These are phyloP conservation scores for Coix lacrymajobi DNA, from an alignment of 176 grass and related monocot species.

Conservation along the genomic window DNA sequence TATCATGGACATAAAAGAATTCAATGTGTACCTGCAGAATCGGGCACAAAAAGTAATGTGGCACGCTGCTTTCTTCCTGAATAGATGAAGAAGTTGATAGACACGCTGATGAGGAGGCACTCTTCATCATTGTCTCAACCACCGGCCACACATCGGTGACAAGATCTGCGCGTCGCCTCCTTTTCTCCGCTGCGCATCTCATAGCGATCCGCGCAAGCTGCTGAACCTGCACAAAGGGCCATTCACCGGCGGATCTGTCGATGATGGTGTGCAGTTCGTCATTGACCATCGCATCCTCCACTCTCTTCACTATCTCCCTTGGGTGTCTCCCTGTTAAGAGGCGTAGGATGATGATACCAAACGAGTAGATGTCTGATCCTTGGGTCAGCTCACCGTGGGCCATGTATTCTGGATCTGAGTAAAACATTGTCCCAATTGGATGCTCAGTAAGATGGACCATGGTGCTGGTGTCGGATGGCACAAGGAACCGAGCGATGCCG, in stretches of 20 bases:
- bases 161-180: constrained; percentile 39
- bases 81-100: neutral
- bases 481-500: constrained; percentile 40
- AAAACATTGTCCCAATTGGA: constrained; percentile 45
- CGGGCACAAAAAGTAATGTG: constrained; percentile 31
- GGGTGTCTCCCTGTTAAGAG: constrained; percentile 39
- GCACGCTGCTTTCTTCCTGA: constrained; percentile 8
- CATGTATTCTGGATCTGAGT: constrained; percentile 51
- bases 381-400: constrained; percentile 34
- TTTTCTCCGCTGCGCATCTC: constrained; percentile 18
- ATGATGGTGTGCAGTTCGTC: constrained; percentile 29
- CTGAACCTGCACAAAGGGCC: constrained; percentile 44
- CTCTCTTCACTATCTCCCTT: constrained; percentile 18
- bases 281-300: constrained; percentile 34
- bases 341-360: constrained; percentile 54
- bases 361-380: constrained; percentile 45
- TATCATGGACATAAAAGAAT: neutral
- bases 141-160: constrained; percentile 33
- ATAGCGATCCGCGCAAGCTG: constrained; percentile 43
- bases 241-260: constrained; percentile 51
- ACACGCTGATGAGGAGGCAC: neutral
- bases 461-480: constrained; percentile 21
- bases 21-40: constrained; percentile 30
- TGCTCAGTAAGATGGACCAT: constrained; percentile 36
- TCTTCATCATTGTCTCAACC: constrained; percentile 30